Evolutionary conservation across 2,329 filamentous ascomycete genomes (phyloP).

Genomic region (Cryoendolithus antarcticus): DNA sequence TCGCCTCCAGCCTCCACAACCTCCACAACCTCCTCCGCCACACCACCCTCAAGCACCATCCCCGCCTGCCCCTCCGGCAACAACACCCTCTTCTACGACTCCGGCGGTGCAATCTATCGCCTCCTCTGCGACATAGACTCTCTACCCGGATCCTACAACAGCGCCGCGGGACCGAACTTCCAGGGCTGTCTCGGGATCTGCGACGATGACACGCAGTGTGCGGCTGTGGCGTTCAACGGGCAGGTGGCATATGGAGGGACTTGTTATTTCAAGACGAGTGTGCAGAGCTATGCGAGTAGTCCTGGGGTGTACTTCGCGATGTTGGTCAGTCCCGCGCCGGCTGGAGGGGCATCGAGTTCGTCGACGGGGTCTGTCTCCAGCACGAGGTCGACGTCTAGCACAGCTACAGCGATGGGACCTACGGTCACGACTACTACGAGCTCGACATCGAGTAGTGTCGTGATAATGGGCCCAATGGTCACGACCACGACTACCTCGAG

Average conservation of each 20-base stretch:
- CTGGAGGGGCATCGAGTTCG: too few species aligned
- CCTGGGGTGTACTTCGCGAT: too few species aligned
- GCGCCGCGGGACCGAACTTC: background rate
- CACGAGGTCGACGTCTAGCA: too few species aligned
- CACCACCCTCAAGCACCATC: background rate
- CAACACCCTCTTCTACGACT: slow-evolving; percentile 4
- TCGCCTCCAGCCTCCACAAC: too few species aligned
- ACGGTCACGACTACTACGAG: background rate
- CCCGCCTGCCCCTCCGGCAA: slow-evolving; percentile 8
- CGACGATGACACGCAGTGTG: slow-evolving; percentile 3
- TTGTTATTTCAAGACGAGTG: slow-evolving; percentile 4
- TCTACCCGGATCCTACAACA: background rate
- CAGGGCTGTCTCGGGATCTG: slow-evolving; percentile 2
- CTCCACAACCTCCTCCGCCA: too few species aligned
- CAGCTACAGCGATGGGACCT: too few species aligned
- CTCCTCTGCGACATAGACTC: slow-evolving; percentile 6
- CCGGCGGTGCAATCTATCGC: slow-evolving; percentile 7
- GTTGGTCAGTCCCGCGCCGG: too few species aligned
- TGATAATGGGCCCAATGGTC: too few species aligned
- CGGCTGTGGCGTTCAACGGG: background rate
- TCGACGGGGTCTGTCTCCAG: too few species aligned
- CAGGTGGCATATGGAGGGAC: background rate
- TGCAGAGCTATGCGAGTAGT: background rate
- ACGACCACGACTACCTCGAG: too few species aligned
- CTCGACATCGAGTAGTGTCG: slow-evolving; percentile 1